Conservation (phyloP, 2,329 filamentous ascomycete species). For the Furcasterigmium furcatum region DNA sequence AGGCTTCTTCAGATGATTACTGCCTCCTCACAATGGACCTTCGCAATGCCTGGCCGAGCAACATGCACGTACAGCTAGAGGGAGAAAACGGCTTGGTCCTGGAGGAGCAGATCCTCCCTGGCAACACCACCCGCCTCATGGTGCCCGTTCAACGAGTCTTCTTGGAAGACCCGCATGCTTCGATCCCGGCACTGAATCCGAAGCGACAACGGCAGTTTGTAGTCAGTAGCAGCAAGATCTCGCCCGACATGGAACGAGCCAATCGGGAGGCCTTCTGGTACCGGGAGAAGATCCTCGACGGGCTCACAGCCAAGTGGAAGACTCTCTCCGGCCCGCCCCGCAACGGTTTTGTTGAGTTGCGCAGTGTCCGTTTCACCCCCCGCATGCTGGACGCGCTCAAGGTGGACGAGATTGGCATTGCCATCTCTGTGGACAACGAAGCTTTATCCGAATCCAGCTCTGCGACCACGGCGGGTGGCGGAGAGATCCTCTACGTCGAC, state of each 20-base stretch:
- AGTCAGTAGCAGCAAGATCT: constrained; percentile 75
- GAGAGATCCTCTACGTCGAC: constrained; percentile 38
- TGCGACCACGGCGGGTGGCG: too few species aligned
- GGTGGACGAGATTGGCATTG: constrained; percentile 73
- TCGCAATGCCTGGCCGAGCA: constrained; percentile 85
- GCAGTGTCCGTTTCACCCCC: constrained; percentile 67
- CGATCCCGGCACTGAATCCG: constrained; percentile 77
- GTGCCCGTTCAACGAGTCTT: constrained; percentile 74
- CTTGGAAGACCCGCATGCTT: constrained; percentile 70
- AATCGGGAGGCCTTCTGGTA: constrained; percentile 90
- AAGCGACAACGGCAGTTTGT: constrained; percentile 89
- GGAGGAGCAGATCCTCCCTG: constrained; percentile 58
- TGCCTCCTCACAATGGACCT: constrained; percentile 81
- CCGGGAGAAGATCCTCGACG: constrained; percentile 73
- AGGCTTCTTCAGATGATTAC: constrained; percentile 55
- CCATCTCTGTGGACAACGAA: constrained; percentile 51
- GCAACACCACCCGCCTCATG: constrained; percentile 70
- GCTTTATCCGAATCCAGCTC: too few species aligned
- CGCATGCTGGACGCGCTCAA: constrained; percentile 83
- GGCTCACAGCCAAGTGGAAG: constrained; percentile 69
- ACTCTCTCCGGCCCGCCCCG: constrained; percentile 48
- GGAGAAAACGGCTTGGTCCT: constrained; percentile 45
- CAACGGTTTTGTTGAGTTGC: constrained; percentile 70
- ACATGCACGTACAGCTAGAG: constrained; percentile 64
- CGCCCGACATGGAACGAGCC: constrained; percentile 74